Percentiles rank a stretch among this genome's conserved stretches.
Evolutionary conservation across 495 filamentous ascomycete species (phyloP).

Genomic region (Penicillium lagena): DNA sequence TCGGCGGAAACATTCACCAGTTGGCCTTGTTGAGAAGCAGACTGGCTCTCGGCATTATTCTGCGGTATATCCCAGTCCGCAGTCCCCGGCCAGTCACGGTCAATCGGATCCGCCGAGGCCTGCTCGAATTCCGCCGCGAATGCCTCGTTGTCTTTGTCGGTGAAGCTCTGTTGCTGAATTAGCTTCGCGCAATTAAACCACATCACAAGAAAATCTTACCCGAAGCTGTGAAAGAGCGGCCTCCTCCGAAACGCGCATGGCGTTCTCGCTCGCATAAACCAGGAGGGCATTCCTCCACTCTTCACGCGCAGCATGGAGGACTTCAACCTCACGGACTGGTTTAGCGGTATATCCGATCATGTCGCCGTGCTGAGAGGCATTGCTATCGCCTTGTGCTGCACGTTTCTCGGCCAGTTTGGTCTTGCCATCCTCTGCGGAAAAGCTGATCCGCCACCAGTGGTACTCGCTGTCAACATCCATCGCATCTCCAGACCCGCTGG

Average conservation of each 20-base stretch:
- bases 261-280: slow-evolving; percentile 46
- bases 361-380: slow-evolving; percentile 23
- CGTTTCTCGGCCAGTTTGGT: slow-evolving; percentile 24
- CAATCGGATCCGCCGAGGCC: slow-evolving; percentile 4
- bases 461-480: slow-evolving; percentile 28
- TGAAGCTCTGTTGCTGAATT: slow-evolving; percentile 32
- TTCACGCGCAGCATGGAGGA: slow-evolving; percentile 46
- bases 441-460: slow-evolving; percentile 54
- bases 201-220: slow-evolving; percentile 17
- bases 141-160: slow-evolving; percentile 39
- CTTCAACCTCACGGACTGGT: slow-evolving; percentile 44
- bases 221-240: slow-evolving; percentile 31
- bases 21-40: slow-evolving; percentile 6
- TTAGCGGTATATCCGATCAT: slow-evolving; percentile 37
- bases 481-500: slow-evolving; percentile 5
- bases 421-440: slow-evolving; percentile 41
- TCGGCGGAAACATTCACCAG: slow-evolving; percentile 38
- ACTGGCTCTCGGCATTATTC: slow-evolving; percentile 1
- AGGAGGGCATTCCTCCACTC: slow-evolving; percentile 40
- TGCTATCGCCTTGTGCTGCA: slow-evolving; percentile 10
- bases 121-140: slow-evolving; percentile 38
- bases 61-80: background rate
- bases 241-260: slow-evolving; percentile 25
- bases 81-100: background rate
- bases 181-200: background rate